phyloP scores from a whole-genome alignment of 331 rosid genomes.

The Quercus tomentella region DNA sequence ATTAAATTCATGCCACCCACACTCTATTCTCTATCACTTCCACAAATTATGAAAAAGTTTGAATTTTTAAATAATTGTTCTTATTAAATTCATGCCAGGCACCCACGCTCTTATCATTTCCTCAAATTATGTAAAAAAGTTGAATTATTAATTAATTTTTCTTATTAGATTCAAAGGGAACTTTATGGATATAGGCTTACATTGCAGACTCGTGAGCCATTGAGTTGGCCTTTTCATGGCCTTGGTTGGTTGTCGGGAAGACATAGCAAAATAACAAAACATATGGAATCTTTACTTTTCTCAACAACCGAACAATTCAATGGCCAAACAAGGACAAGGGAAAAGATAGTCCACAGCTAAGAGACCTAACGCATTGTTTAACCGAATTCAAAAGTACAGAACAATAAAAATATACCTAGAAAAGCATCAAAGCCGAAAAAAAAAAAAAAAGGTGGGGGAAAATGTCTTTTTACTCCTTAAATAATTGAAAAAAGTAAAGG shows the following conservation, averaged over 20 bases:
- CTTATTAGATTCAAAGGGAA: background rate
- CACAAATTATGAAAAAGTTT: too few relatives aligned
- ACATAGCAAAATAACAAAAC: conserved; percentile 62
- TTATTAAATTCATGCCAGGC: too few relatives aligned
- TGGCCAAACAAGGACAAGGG: conserved; percentile 1
- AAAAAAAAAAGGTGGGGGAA: too few relatives aligned
- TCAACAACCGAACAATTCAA: conserved; percentile 25
- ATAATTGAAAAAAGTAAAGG: too few relatives aligned
- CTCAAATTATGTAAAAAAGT: background rate
- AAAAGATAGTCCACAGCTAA: background rate
- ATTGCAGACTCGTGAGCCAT: background rate
- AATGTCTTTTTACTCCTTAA: too few relatives aligned
- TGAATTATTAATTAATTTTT: background rate
- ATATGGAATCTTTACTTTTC: conserved; percentile 55
- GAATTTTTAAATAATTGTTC: too few relatives aligned
- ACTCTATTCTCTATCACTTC: too few relatives aligned
- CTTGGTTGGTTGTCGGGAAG: conserved; percentile 67
- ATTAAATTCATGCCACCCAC: too few relatives aligned
- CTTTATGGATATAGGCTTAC: background rate
- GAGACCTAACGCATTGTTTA: background rate
- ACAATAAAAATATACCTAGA: background rate
- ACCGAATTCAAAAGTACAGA: background rate
- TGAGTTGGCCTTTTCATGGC: conserved; percentile 27
- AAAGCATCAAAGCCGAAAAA: background rate
- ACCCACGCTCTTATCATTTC: background rate